Evolutionary conservation across 441 rosid species (phyloP).

Genomic region (Adansonia grandidieri): DNA sequence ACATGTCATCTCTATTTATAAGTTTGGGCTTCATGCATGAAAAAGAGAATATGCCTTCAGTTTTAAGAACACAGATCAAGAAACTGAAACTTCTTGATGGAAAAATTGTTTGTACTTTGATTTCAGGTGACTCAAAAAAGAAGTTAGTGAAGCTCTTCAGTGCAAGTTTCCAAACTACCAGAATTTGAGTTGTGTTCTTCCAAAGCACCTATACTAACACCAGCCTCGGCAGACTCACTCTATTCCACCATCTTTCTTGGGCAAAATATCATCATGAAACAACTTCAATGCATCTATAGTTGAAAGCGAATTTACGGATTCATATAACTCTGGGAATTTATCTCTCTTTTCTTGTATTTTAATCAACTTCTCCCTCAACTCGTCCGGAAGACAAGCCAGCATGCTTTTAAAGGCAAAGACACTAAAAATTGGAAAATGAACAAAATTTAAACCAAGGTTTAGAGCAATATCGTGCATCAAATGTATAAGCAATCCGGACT

Average conservation of each 20-base stretch:
- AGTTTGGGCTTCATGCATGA: background rate
- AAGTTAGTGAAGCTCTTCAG: constrained; percentile 56
- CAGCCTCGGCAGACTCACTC: constrained; percentile 35
- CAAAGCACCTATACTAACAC: constrained; percentile 24
- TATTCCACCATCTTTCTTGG: constrained; percentile 37
- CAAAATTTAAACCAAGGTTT: background rate
- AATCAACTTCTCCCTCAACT: constrained; percentile 49
- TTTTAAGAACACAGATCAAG: background rate
- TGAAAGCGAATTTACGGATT: constrained; percentile 52
- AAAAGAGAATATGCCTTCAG: background rate
- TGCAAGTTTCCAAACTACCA: constrained; percentile 41
- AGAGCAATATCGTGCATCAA: background rate
- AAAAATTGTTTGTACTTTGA: constrained; percentile 30
- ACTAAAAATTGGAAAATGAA: constrained; percentile 8
- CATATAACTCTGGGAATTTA: constrained; percentile 47
- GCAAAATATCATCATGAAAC: constrained; percentile 45
- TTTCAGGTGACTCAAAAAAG: constrained; percentile 51
- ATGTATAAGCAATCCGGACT: background rate
- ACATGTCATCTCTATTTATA: background rate
- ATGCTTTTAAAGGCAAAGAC: constrained; percentile 44
- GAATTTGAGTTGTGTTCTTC: constrained; percentile 29
- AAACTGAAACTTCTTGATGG: background rate
- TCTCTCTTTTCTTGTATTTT: constrained; percentile 53
- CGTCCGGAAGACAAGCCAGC: constrained; percentile 62
- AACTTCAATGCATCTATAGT: constrained; percentile 57